Evolutionary conservation across 306 rosid species (phyloP).

Genomic region (Citrullus mucosospermus): DNA sequence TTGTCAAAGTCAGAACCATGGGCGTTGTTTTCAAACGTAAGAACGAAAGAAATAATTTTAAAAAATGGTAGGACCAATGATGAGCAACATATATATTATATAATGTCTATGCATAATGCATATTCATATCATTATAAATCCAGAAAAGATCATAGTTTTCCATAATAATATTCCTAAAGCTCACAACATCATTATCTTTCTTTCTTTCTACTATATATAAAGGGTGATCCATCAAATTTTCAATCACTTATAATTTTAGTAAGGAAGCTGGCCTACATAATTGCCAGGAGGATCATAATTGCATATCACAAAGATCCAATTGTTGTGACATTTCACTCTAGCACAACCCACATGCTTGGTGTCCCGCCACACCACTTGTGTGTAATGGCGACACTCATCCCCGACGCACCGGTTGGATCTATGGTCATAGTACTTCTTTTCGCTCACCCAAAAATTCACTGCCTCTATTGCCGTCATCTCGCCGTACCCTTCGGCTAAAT

Average conservation of each 20-base stretch:
- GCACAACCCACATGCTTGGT: slow-evolving; percentile 22
- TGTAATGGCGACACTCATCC: slow-evolving; percentile 26
- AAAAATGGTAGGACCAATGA: not conserved
- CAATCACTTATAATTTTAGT: not conserved
- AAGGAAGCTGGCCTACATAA: slow-evolving; percentile 10
- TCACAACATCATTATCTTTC: not conserved
- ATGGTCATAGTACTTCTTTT: slow-evolving; percentile 16
- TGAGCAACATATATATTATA: not conserved
- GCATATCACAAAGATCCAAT: slow-evolving; percentile 17
- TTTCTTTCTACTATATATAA: not conserved
- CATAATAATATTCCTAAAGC: not conserved
- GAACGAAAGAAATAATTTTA: too few species aligned
- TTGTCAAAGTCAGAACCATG: too few species aligned
- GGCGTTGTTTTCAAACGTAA: too few species aligned
- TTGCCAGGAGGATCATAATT: slow-evolving; percentile 18
- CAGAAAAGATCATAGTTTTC: not conserved
- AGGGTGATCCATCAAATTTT: not conserved
- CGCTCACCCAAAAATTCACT: slow-evolving; percentile 18
- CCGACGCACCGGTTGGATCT: not conserved
- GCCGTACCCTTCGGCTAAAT: not conserved
- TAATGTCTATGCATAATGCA: not conserved
- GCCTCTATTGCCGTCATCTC: slow-evolving; percentile 1
- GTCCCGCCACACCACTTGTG: slow-evolving; percentile 20
- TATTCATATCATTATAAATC: not conserved
- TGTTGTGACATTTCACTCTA: slow-evolving; percentile 18